Evolutionary conservation across 495 filamentous ascomycete genomes (phyloP).

Genomic region (Friedmanniomyces endolithicus): DNA sequence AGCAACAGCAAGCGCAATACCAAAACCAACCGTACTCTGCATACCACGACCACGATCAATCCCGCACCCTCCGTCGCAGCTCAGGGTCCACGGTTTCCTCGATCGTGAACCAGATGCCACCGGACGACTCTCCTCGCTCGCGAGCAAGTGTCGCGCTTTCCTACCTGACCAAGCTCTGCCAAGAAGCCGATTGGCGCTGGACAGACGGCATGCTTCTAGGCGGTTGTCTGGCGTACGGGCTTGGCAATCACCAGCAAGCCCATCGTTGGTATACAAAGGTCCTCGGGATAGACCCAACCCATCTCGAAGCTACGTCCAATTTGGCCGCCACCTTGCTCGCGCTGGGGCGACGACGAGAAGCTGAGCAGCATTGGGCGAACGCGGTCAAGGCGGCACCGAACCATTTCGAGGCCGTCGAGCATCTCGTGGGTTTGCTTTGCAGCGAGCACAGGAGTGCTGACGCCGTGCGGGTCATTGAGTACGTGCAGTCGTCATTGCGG

Average conservation of each 20-base stretch:
- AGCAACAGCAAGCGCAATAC: background rate
- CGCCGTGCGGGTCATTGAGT: conserved; percentile 79
- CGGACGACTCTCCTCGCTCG: conserved; percentile 23
- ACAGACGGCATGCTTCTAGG: conserved; percentile 88
- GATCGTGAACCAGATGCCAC: conserved; percentile 2
- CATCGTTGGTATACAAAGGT: conserved; percentile 83
- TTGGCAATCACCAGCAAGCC: conserved; percentile 77
- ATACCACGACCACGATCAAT: conserved; percentile 3
- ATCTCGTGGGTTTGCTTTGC: conserved; percentile 80
- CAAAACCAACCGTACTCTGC: background rate
- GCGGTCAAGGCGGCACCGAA: conserved; percentile 73
- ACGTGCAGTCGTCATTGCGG: conserved; percentile 66
- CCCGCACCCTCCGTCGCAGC: conserved; percentile 11
- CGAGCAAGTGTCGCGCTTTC: conserved; percentile 60
- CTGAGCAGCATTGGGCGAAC: conserved; percentile 72
- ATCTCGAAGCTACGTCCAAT: conserved; percentile 93
- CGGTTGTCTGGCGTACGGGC: conserved; percentile 84
- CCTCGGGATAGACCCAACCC: conserved; percentile 66
- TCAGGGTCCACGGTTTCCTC: conserved; percentile 13
- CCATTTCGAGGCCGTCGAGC: conserved; percentile 94
- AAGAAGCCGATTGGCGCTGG: conserved; percentile 85
- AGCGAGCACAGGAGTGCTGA: conserved; percentile 69
- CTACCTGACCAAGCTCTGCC: conserved; percentile 67
- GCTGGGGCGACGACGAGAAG: conserved; percentile 69
- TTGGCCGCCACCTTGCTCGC: conserved; percentile 80